phyloP scores from a whole-genome alignment of 805 yeast genomes.

The Saccharomyces kudriavzevii region DNA sequence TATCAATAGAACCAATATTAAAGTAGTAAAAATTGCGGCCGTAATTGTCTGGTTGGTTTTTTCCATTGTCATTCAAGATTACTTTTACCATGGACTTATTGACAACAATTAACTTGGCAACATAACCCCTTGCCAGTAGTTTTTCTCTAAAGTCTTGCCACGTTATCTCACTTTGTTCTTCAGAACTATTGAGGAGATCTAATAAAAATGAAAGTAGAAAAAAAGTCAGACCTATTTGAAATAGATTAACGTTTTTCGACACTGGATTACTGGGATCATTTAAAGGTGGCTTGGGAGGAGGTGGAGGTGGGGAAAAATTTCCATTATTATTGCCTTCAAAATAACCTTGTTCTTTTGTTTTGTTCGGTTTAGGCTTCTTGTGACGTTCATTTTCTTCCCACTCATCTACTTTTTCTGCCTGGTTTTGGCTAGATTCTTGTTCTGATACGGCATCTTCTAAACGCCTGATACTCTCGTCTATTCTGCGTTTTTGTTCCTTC shows the following conservation, averaged over 20 bases:
- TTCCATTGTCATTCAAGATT: slow-evolving; percentile 54
- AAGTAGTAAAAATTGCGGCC: slow-evolving; percentile 43
- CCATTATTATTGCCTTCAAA: slow-evolving; percentile 6
- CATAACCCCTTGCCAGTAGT: slow-evolving; percentile 70
- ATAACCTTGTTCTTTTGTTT: slow-evolving; percentile 6
- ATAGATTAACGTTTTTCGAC: slow-evolving; percentile 29
- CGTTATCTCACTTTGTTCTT: slow-evolving; percentile 51
- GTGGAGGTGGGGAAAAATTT: neutral
- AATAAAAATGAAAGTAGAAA: slow-evolving; percentile 28
- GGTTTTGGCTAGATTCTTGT: slow-evolving; percentile 8
- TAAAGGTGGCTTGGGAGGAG: slow-evolving; percentile 1
- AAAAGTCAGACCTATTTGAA: slow-evolving; percentile 30
- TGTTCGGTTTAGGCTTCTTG: neutral
- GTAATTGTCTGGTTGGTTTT: slow-evolving; percentile 34
- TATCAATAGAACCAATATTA: slow-evolving; percentile 81
- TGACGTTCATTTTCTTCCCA: neutral
- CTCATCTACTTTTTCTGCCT: neutral
- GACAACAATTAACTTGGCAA: slow-evolving; percentile 62
- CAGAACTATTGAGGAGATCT: slow-evolving; percentile 26
- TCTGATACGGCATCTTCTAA: slow-evolving; percentile 19
- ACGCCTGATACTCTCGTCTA: slow-evolving; percentile 19
- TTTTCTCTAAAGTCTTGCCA: slow-evolving; percentile 85
- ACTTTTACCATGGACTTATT: slow-evolving; percentile 73
- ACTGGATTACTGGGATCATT: slow-evolving; percentile 29
- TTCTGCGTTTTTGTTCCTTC: slow-evolving; percentile 12